These are phyloP conservation scores for Hansenula sp. DNA, from an alignment of 1,139 yeast genomes.

Conservation along the genomic window DNA sequence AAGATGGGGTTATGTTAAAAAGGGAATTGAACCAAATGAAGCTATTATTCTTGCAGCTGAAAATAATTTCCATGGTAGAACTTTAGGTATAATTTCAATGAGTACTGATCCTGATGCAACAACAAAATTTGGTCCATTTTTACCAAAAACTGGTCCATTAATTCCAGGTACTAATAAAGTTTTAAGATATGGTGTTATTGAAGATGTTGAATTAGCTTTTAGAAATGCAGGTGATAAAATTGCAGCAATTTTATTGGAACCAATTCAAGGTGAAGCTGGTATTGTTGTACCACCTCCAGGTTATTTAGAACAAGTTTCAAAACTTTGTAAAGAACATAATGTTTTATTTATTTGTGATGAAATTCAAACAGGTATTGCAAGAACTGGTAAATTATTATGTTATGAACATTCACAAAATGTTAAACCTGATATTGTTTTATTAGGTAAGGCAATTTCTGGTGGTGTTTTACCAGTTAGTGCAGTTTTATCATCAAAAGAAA, in stretches of 20 bases:
- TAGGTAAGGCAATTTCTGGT: slow-evolving; percentile 95
- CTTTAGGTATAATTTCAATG: slow-evolving; percentile 92
- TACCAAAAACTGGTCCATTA: slow-evolving; percentile 76
- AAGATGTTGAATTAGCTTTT: slow-evolving; percentile 82
- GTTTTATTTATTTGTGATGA: slow-evolving; percentile 91
- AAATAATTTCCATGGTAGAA: slow-evolving; percentile 94
- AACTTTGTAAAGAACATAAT: slow-evolving; percentile 76
- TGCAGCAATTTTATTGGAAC: slow-evolving; percentile 90
- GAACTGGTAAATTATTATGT: slow-evolving; percentile 93
- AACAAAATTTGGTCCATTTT: slow-evolving; percentile 85
- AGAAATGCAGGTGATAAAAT: slow-evolving; percentile 82
- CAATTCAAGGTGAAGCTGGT: slow-evolving; percentile 97
- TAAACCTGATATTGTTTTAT: slow-evolving; percentile 77
- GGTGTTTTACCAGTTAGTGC: slow-evolving; percentile 94
- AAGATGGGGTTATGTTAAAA: slow-evolving; percentile 93
- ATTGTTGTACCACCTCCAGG: slow-evolving; percentile 89
- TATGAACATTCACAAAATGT: slow-evolving; percentile 80
- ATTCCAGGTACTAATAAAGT: slow-evolving; percentile 47
- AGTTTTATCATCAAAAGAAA: slow-evolving; percentile 80
- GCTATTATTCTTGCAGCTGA: slow-evolving; percentile 86
- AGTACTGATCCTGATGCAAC: slow-evolving; percentile 95
- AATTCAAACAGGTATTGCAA: slow-evolving; percentile 95
- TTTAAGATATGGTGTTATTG: slow-evolving; percentile 77
- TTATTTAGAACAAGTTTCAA: slow-evolving; percentile 70
- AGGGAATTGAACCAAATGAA: slow-evolving; percentile 76